A percentile compares a stretch with the other conserved stretches of the same genome.
Conservation (phyloP, 202 grass and related monocot genomes). For the Setaria viridis region DNA sequence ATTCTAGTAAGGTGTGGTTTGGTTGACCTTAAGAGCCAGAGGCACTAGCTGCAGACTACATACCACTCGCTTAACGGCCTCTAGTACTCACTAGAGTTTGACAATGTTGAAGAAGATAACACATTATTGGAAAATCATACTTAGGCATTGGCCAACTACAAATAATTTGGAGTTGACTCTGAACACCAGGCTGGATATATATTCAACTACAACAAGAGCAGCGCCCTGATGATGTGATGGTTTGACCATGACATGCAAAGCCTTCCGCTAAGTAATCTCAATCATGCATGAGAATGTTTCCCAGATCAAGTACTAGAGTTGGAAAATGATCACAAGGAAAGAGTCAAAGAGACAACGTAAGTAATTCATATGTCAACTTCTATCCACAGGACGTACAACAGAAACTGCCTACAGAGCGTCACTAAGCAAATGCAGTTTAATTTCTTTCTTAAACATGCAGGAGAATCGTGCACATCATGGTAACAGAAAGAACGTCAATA, state of each 20-base stretch:
- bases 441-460: not conserved
- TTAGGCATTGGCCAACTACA: not conserved
- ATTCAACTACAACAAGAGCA: not conserved
- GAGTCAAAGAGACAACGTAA: conserved; percentile 4
- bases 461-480: not conserved
- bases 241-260: conserved; percentile 41
- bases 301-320: conserved; percentile 16
- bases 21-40: conserved; percentile 30
- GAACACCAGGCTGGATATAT: not conserved
- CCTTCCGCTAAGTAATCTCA: conserved; percentile 31
- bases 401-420: not conserved
- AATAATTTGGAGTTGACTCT: conserved; percentile 39
- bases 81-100: conserved; percentile 9
- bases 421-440: not conserved
- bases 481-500: not conserved
- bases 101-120: conserved; percentile 10
- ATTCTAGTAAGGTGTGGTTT: conserved; percentile 29
- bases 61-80: conserved; percentile 2
- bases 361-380: conserved; percentile 43
- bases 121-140: conserved; percentile 5
- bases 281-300: conserved; percentile 45
- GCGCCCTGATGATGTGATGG: conserved; percentile 15
- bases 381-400: conserved; percentile 34
- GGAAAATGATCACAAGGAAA: conserved; percentile 31
- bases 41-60: not conserved